These are phyloP conservation scores for Eucalyptus pauciflora DNA, from an alignment of 345 rosid species.

Conservation along the genomic window DNA sequence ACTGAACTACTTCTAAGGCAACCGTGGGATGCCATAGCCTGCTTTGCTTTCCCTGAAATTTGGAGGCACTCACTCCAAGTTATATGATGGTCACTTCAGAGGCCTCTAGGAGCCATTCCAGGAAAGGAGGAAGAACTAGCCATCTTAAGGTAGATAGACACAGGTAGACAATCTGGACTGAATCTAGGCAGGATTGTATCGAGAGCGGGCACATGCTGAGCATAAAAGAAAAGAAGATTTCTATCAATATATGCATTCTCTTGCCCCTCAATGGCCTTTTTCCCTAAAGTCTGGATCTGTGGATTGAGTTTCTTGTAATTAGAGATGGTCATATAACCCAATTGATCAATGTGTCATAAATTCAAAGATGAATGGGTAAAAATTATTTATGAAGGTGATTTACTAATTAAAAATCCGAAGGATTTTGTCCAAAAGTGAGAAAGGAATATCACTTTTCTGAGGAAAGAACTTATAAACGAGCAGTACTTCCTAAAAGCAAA, in stretches of 20 bases:
- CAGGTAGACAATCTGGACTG: background rate
- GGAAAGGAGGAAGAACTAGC: too few relatives aligned
- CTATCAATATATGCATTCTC: background rate
- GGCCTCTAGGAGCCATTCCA: background rate
- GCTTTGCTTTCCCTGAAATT: background rate
- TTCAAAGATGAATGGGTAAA: background rate
- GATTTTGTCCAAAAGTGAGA: background rate
- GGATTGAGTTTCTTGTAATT: background rate
- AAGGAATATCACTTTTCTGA: background rate
- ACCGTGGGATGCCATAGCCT: background rate
- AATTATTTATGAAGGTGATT: rapidly evolving
- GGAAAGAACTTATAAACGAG: background rate
- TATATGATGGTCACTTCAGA: background rate
- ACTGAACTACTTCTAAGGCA: background rate
- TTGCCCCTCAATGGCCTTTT: background rate
- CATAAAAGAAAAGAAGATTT: background rate
- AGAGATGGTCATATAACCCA: background rate
- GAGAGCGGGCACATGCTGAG: background rate
- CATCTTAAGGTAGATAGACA: background rate
- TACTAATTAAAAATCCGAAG: background rate
- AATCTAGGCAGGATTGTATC: background rate
- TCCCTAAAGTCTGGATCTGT: rapidly evolving
- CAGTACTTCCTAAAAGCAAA: background rate
- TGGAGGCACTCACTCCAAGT: background rate
- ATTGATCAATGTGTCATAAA: rapidly evolving